Base-by-base conservation (phyloP, 352 stramenopile species). In the Sclerospora graminicola region DNA sequence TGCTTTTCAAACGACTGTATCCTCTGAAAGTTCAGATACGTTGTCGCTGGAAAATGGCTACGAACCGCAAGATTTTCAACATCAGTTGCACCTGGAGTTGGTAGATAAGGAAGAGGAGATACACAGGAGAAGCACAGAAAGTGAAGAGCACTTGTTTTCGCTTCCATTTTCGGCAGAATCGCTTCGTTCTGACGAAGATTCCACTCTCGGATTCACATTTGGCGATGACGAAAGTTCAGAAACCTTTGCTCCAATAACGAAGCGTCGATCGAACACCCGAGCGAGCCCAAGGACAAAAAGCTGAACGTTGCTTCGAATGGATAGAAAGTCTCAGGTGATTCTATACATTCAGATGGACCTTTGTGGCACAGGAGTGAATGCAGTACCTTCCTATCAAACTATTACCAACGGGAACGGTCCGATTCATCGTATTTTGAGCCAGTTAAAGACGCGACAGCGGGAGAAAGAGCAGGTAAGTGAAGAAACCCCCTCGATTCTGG, bases 271-370 rank as follows among this genome's bases (percentile, higher is more conserved):
- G n/a, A n/a, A n/a, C n/a, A n/a, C n/a, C n/a, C n/a, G n/a, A n/a
- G n/a, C n/a, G n/a, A n/a, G n/a, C n/a, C n/a, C n/a, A n/a, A n/a
- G n/a, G n/a, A n/a, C n/a, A n/a, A n/a, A n/a, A n/a, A n/a, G n/a
- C n/a, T n/a, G n/a, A n/a, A n/a, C n/a, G n/a, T n/a, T n/a, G n/a
- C n/a, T n/a, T n/a, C n/a, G n/a, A n/a, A n/a, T n/a, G n/a, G n/a
- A n/a, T n/a, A n/a, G n/a, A n/a, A n/a, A n/a, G n/a, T n/a, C n/a
- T n/a, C n/a, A n/a, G n/a, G n/a, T n/a, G n/a, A n/a, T n/a, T n/a
- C n/a, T n/a, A n/a, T n/a, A n/a, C n/a, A n/a, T 90, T 37, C 78
- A 90, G 48, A 86, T 88, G 72, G 73, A 84, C 44, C 19, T 84
- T 15, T 84, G 69, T 35, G 66, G 74, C 5, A 65, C 56, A 5